Percentiles rank a stretch among this genome's conserved stretches.
phyloP scores from a whole-genome alignment of 805 yeast genomes.

The Teunomyces funiuensis region DNA sequence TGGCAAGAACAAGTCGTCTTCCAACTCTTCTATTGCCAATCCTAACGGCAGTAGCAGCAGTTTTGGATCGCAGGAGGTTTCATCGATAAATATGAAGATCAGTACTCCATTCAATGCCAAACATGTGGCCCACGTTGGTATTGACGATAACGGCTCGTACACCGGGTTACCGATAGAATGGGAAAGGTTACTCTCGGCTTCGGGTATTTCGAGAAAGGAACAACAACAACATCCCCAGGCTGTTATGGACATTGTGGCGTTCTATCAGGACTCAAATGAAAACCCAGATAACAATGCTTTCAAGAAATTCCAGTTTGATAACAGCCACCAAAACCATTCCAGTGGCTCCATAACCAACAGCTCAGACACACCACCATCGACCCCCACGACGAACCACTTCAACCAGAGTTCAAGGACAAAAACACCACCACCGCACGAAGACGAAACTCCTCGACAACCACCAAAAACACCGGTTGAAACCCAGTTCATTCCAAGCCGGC shows the following conservation, averaged over 20 bases:
- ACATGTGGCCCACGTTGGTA: constrained; percentile 92
- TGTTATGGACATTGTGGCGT: constrained; percentile 85
- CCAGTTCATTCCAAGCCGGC: constrained; percentile 63
- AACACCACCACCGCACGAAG: constrained; percentile 19
- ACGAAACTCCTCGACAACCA: constrained; percentile 9
- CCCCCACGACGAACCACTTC: constrained; percentile 9
- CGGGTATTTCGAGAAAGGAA: constrained; percentile 86
- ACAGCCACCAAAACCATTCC: constrained; percentile 15
- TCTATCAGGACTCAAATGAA: constrained; percentile 63
- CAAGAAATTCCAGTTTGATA: constrained; percentile 39
- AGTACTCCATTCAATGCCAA: constrained; percentile 91
- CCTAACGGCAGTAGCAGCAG: constrained; percentile 8
- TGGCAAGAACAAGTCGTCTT: constrained; percentile 30
- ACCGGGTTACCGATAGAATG: constrained; percentile 93
- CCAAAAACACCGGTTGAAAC: constrained; percentile 33
- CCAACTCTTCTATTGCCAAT: constrained; percentile 9
- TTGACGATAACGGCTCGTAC: constrained; percentile 82
- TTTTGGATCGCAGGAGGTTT: constrained; percentile 12
- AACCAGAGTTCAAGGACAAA: constrained; percentile 1
- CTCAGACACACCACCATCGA: constrained; percentile 27
- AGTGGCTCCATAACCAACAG: constrained; percentile 22
- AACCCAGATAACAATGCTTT: constrained; percentile 45
- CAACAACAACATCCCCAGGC: constrained; percentile 93
- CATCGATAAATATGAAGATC: constrained; percentile 53
- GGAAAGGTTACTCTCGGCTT: constrained; percentile 78